These are phyloP conservation scores for Taphrina flavorubra DNA, from an alignment of 1,139 yeast genomes.

Conservation along the genomic window DNA sequence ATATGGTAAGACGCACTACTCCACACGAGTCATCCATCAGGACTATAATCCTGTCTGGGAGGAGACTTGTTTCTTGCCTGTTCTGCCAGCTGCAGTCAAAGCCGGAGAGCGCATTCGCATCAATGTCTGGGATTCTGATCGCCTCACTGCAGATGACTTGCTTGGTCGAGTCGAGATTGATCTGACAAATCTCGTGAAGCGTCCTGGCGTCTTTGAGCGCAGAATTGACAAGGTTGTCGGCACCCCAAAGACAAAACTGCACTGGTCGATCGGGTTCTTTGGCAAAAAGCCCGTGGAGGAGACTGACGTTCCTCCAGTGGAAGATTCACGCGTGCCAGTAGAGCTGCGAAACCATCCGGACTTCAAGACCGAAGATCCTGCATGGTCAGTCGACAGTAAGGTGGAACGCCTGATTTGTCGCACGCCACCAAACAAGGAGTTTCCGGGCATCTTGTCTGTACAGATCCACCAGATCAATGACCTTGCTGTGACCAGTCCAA, in stretches of 20 bases:
- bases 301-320: constrained; percentile 28
- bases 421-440: constrained; percentile 35
- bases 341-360: constrained; percentile 37
- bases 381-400: constrained; percentile 37
- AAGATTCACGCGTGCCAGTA: constrained; percentile 31
- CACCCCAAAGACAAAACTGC: constrained; percentile 21
- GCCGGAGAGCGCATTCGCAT: constrained; percentile 41
- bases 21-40: constrained; percentile 42
- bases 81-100: constrained; percentile 40
- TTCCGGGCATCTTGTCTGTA: constrained; percentile 40
- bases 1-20: constrained; percentile 41
- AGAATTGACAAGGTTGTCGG: constrained; percentile 41
- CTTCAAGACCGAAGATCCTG: constrained; percentile 27
- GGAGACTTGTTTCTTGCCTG: constrained; percentile 37
- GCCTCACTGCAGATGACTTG: constrained; percentile 42
- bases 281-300: constrained; percentile 23
- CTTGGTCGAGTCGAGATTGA: constrained; percentile 42
- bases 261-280: constrained; percentile 41
- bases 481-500: constrained; percentile 29
- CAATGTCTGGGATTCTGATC: constrained; percentile 43
- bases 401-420: constrained; percentile 34
- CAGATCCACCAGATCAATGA: constrained; percentile 41
- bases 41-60: constrained; percentile 42
- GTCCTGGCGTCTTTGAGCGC: constrained; percentile 33
- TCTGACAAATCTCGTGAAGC: constrained; percentile 26